These are phyloP conservation scores for Entoloma clypeatum DNA, from an alignment of 1,284 basidiomycete genomes.

Conservation along the genomic window DNA sequence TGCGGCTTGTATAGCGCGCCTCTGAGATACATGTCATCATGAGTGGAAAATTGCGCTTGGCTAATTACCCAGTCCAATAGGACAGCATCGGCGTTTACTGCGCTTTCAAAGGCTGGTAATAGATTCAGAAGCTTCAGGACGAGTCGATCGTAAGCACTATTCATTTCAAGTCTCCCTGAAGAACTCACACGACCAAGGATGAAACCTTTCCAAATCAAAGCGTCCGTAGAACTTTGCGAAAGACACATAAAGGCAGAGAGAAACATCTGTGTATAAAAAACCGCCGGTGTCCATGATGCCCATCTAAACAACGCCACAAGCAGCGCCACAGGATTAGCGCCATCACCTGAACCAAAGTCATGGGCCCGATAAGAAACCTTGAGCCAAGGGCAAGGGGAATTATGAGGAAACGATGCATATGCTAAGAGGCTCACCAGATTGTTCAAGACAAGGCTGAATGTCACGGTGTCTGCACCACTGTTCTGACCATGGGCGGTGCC, in stretches of 20 bases:
- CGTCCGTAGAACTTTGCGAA: constrained; percentile 43
- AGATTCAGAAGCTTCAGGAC: constrained; percentile 70
- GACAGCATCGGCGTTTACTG: constrained; percentile 48
- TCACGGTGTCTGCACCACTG: constrained; percentile 60
- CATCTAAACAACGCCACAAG: constrained; percentile 58
- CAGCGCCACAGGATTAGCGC: constrained; percentile 47
- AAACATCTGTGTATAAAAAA: constrained; percentile 67
- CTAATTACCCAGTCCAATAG: constrained; percentile 53
- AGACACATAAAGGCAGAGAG: constrained; percentile 59
- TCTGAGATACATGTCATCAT: constrained; percentile 35
- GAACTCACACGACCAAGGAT: constrained; percentile 63
- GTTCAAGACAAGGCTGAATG: constrained; percentile 56
- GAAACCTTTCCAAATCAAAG: constrained; percentile 63
- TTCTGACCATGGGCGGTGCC: constrained; percentile 51
- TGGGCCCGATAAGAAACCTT: constrained; percentile 57
- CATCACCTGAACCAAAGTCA: constrained; percentile 61
- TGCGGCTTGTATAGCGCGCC: constrained; percentile 53
- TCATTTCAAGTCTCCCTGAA: constrained; percentile 4
- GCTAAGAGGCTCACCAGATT: constrained; percentile 47
- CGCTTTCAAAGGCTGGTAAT: constrained; percentile 49
- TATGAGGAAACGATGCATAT: constrained; percentile 1
- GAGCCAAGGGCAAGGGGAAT: constrained; percentile 3
- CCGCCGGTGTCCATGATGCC: constrained; percentile 61
- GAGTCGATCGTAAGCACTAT: constrained; percentile 5
- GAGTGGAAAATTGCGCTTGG: constrained; percentile 2